Percentiles rank a stretch among this genome's conserved stretches.
Conservation (phyloP, 768 basidiomycete genomes). For the Trametes elegans region DNA sequence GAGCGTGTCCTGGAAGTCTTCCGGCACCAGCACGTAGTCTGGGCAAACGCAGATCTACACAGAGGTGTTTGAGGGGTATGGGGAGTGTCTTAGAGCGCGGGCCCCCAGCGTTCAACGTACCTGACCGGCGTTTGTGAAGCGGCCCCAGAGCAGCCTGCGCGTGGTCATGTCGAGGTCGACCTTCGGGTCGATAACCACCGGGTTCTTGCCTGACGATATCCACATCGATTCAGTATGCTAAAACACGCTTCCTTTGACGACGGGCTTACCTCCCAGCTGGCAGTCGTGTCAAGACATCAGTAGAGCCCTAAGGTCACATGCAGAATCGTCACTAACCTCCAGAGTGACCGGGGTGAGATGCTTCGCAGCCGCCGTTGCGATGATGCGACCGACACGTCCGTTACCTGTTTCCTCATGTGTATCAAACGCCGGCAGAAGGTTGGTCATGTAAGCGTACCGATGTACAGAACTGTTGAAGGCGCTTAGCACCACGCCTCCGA, state of each 20-base stretch:
- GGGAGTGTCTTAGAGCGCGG: not conserved
- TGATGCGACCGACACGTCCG: constrained; percentile 45
- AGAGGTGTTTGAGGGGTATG: too few species aligned
- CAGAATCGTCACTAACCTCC: constrained; percentile 37
- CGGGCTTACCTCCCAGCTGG: constrained; percentile 47
- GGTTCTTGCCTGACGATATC: constrained; percentile 51
- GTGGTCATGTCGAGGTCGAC: constrained; percentile 67
- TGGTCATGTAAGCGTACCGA: constrained; percentile 28
- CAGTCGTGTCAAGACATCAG: not conserved
- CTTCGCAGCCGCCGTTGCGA: constrained; percentile 74
- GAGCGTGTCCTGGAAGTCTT: constrained; percentile 37
- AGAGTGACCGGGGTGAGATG: constrained; percentile 68
- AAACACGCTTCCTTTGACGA: not conserved
- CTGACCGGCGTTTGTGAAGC: constrained; percentile 65
- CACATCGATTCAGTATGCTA: not conserved
- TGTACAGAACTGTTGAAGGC: constrained; percentile 53
- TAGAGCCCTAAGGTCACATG: not conserved
- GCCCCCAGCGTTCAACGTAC: constrained; percentile 17
- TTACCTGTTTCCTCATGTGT: not conserved
- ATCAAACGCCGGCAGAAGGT: too few species aligned
- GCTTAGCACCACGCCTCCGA: not conserved
- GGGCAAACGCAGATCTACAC: constrained; percentile 66
- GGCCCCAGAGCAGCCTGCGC: constrained; percentile 76
- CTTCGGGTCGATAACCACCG: constrained; percentile 64
- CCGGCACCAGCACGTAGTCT: constrained; percentile 48